Evolutionary conservation across 768 basidiomycete genomes (phyloP).

Genomic region (Lactifluus echinatus): DNA sequence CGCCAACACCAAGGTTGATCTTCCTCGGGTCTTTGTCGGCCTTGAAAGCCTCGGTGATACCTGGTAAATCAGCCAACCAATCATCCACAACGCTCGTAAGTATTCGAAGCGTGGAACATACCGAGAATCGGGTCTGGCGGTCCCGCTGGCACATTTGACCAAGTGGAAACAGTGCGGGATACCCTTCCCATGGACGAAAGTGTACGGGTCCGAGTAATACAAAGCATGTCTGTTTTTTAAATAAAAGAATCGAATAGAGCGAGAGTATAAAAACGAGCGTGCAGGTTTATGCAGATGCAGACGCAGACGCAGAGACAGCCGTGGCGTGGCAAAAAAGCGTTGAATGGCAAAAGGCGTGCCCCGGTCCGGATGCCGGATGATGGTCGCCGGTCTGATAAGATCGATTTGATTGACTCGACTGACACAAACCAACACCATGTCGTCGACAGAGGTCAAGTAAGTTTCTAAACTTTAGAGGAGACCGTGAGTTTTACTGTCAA

Average conservation of each 20-base stretch:
- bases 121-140: constrained; percentile 93
- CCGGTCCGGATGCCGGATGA: not conserved
- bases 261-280: constrained; percentile 1
- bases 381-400: constrained; percentile 13
- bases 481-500: not conserved
- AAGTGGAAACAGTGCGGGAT: constrained; percentile 51
- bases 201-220: constrained; percentile 34
- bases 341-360: not conserved
- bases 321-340: not conserved
- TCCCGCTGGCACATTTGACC: constrained; percentile 77
- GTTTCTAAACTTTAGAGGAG: not conserved
- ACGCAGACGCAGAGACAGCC: not conserved
- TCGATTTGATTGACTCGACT: not conserved
- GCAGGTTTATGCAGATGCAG: too few species aligned
- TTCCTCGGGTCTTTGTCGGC: constrained; percentile 87
- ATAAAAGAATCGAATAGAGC: constrained; percentile 23
- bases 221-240: constrained; percentile 31
- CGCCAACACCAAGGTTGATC: constrained; percentile 97
- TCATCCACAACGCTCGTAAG: not conserved
- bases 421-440: constrained; percentile 4
- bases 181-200: constrained; percentile 40
- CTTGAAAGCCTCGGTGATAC: constrained; percentile 93
- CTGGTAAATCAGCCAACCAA: constrained; percentile 30
- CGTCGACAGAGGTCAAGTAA: constrained; percentile 12
- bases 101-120: constrained; percentile 28